Evolutionary conservation across 805 yeast species (phyloP).

Genomic region (Teunomyces gatunensis): DNA sequence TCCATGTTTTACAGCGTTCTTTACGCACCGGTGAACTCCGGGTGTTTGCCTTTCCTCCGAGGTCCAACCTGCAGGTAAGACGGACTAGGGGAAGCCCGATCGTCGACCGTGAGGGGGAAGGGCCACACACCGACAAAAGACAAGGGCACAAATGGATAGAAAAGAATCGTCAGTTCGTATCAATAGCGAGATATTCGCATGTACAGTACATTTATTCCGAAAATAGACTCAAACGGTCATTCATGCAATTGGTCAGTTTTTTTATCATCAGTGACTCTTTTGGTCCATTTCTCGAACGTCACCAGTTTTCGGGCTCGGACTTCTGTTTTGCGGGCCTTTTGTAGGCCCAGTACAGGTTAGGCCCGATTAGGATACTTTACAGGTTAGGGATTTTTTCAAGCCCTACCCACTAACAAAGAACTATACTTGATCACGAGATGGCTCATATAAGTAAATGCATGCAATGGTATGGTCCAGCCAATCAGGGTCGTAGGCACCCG

Average conservation of each 20-base stretch:
- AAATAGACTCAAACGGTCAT: no score
- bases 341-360: slow-evolving; percentile 5
- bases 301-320: slow-evolving; percentile 13
- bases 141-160: no score
- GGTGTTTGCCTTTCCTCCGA: background rate
- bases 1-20: no score
- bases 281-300: background rate
- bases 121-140: no score
- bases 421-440: background rate
- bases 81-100: background rate
- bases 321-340: slow-evolving; percentile 11
- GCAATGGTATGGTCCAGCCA: slow-evolving; percentile 3
- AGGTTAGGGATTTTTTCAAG: slow-evolving; percentile 1
- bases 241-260: no score
- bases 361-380: background rate
- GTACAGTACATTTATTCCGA: no score
- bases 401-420: background rate
- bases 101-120: no score
- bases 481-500: background rate
- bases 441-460: background rate
- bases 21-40: background rate
- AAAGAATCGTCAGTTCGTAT: background rate
- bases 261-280: background rate
- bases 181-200: background rate
- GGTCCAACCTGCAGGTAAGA: background rate